Evolutionary conservation across 177 flowering plant genomes (phyloP).

Genomic region (Vitis hybrid): DNA sequence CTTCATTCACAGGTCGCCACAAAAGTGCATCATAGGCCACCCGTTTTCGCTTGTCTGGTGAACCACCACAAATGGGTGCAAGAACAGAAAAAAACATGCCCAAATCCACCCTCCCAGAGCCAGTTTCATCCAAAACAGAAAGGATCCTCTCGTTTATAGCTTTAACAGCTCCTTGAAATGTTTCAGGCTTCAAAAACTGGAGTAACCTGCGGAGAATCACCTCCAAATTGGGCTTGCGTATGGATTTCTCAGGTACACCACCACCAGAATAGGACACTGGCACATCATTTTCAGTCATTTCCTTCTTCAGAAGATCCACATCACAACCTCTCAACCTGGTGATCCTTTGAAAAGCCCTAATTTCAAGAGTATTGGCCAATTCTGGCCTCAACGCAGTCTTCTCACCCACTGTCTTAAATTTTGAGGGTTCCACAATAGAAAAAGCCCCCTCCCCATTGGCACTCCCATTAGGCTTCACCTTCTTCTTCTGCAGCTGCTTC

Average conservation of each 20-base stretch:
- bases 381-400: constrained; percentile 66
- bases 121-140: constrained; percentile 65
- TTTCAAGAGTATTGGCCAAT: constrained; percentile 67
- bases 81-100: constrained; percentile 88
- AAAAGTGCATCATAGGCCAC: constrained; percentile 80
- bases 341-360: constrained; percentile 86
- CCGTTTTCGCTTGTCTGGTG: constrained; percentile 69
- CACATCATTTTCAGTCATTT: constrained; percentile 69
- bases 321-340: constrained; percentile 71
- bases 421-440: constrained; percentile 59
- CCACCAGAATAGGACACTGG: constrained; percentile 87
- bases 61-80: constrained; percentile 85
- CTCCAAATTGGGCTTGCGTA: constrained; percentile 85
- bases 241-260: constrained; percentile 78
- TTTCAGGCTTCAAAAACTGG: constrained; percentile 76
- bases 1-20: constrained; percentile 85
- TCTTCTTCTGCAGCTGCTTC: constrained; percentile 87
- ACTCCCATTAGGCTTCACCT: constrained; percentile 50
- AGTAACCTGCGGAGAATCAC: constrained; percentile 68
- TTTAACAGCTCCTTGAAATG: constrained; percentile 85
- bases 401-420: constrained; percentile 67
- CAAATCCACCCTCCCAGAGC: constrained; percentile 81
- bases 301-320: constrained; percentile 76
- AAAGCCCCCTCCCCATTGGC: constrained; percentile 59
- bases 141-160: constrained; percentile 84